A percentile compares a stretch with the other conserved stretches of the same genome.
Evolutionary conservation across 345 rosid species (phyloP).

Genomic region (Sisymbrium altissimum): DNA sequence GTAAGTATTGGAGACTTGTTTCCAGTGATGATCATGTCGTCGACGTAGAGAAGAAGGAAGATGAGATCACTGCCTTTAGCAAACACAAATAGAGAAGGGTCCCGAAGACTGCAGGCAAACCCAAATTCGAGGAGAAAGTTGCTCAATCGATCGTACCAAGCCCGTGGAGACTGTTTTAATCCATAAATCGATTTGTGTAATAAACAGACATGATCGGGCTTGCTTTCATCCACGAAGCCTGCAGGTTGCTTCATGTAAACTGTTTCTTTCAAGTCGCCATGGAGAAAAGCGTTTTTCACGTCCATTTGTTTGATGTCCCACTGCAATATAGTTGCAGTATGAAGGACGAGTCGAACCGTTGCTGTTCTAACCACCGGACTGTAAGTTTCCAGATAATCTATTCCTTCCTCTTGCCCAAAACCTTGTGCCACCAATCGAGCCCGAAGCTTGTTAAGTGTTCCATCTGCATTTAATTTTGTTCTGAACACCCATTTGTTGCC

Average conservation of each 20-base stretch:
- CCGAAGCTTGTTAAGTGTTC: accelerated
- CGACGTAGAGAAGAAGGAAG: too few relatives aligned
- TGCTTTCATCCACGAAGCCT: background rate
- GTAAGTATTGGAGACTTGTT: too few relatives aligned
- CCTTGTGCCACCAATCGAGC: background rate
- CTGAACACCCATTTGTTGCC: background rate
- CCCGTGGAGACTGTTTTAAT: background rate
- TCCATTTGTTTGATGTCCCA: background rate
- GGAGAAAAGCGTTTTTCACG: background rate
- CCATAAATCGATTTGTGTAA: background rate
- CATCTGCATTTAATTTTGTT: background rate
- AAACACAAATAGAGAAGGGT: too few relatives aligned
- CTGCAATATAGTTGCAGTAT: background rate
- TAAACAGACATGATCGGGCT: background rate
- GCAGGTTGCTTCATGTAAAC: background rate
- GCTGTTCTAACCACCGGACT: background rate
- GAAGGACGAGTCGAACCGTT: background rate
- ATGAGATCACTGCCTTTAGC: too few relatives aligned
- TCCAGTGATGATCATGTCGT: too few relatives aligned
- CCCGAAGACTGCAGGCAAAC: too few relatives aligned
- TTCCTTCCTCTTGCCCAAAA: background rate
- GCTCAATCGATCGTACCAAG: background rate
- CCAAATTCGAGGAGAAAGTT: too few relatives aligned
- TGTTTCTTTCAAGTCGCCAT: background rate
- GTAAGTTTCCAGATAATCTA: background rate